Conservation (phyloP, 1,284 basidiomycete species). For the Heterobasidion annosum region DNA sequence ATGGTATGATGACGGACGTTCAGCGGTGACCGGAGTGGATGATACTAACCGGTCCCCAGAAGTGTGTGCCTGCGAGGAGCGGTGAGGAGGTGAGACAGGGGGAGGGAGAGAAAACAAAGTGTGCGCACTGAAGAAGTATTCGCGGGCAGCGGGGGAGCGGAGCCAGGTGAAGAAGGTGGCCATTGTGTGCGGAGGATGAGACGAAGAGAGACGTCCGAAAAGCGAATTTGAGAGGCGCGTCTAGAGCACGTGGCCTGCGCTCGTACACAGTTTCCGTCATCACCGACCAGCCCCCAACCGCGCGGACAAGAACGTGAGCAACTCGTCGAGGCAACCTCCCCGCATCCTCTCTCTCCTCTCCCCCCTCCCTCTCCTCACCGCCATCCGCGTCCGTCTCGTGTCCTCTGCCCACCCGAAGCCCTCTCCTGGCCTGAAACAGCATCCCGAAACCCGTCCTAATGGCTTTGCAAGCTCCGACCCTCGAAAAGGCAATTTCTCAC, state of each 20-base stretch:
- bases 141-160: conserved; percentile 80
- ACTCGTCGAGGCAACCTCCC: background rate
- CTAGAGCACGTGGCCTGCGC: too few species aligned
- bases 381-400: background rate
- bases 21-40: conserved; percentile 4
- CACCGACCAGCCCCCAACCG: background rate
- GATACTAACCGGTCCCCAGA: conserved; percentile 85
- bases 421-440: too few species aligned
- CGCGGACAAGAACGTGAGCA: background rate
- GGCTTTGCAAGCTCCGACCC: background rate
- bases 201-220: background rate
- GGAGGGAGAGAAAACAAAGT: background rate
- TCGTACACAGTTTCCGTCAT: too few species aligned
- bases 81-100: conserved; percentile 2
- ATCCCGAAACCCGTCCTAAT: background rate
- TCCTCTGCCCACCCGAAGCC: too few species aligned
- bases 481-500: conserved; percentile 11
- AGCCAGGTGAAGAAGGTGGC: conserved; percentile 79
- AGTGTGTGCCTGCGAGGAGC: conserved; percentile 70
- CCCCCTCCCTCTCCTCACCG: background rate
- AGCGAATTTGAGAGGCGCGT: too few species aligned
- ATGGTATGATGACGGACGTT: conserved; percentile 7
- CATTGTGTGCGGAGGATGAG: conserved; percentile 32
- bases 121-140: conserved; percentile 89
- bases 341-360: background rate